Evolutionary conservation across 306 rosid genomes (phyloP), one percentile per base, ranked within the genome.

Genomic region (Cucumis hystrix): DNA sequence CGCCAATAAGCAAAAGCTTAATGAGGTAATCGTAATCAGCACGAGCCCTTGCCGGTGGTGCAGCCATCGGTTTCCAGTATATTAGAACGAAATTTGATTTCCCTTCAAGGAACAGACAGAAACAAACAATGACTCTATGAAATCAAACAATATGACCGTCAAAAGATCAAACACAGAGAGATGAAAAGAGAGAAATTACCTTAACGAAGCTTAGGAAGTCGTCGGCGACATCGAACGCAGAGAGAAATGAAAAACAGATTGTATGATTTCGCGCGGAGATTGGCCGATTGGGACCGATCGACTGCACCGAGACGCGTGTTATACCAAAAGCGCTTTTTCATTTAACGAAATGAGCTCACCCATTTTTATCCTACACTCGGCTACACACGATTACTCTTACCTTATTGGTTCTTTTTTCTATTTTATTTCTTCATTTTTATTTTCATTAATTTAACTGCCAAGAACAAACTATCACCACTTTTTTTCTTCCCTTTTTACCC

Each of bases 21-120:
- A 92, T 90, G 79, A 92, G 97, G 83, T 88, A 87, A 86, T 92
- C 97, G 88, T 92, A 87, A 92, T 92, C 97, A 39, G 93, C 92
- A 76, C 96, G 97, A 78, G 93, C 91, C 84, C 93, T 86, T 37
- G 84, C 87, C 69, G 96, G 87, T 72, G 86, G 85, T 41, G 93
- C 87, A 77, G 93, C 93, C 93, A 91, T 91, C 68, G 78, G 25
- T 67, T 77, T 51, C 68, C 55, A 59, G 68, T 58, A 56, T 57
- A 47, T 13, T 59, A 40, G 5, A 75, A 59, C 79, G 66, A 75
- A 75, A 75, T 39, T 69, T 21, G 68, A 75, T 58, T 71, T 52
- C 47, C 49, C 62, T 73, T 18, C 59, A 33, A 17, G 20, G 57
- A 2, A 17, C 10, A 16, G 61, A 72, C 61, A 20, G 18, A 71